phyloP scores from a whole-genome alignment of 2,329 filamentous ascomycete species.

The Venturia pyrina region DNA sequence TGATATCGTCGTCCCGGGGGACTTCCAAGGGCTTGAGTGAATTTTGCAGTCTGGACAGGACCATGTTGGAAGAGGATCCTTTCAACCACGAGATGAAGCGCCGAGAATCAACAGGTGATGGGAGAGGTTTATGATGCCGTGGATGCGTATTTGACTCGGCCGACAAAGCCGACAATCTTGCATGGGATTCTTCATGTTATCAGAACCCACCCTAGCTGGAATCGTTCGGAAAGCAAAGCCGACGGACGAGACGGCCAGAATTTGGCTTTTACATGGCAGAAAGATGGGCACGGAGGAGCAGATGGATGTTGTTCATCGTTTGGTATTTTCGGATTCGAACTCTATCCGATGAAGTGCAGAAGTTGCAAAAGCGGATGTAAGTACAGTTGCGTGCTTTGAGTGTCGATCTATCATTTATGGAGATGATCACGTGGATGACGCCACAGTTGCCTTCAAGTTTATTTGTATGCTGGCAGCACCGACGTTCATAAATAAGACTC shows the following conservation, averaged over 20 bases:
- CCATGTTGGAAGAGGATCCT: neutral
- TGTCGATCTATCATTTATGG: neutral
- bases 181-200: neutral
- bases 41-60: neutral
- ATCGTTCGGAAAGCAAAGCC: neutral
- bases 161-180: neutral
- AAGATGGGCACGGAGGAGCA: neutral
- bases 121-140: neutral
- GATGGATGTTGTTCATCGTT: neutral
- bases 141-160: neutral
- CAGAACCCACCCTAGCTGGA: neutral
- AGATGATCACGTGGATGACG: neutral
- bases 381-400: neutral
- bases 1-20: neutral
- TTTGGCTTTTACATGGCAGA: neutral
- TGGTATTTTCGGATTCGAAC: too few relatives aligned
- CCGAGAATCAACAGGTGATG: neutral
- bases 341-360: neutral
- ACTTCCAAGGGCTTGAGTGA: neutral
- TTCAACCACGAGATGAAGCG: neutral
- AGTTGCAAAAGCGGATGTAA: neutral
- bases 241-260: neutral
- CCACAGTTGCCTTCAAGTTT: neutral
- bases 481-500: neutral
- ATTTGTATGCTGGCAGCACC: too few relatives aligned